Conservation (phyloP, 2,329 filamentous ascomycete species). For the Penicillium sp. region DNA sequence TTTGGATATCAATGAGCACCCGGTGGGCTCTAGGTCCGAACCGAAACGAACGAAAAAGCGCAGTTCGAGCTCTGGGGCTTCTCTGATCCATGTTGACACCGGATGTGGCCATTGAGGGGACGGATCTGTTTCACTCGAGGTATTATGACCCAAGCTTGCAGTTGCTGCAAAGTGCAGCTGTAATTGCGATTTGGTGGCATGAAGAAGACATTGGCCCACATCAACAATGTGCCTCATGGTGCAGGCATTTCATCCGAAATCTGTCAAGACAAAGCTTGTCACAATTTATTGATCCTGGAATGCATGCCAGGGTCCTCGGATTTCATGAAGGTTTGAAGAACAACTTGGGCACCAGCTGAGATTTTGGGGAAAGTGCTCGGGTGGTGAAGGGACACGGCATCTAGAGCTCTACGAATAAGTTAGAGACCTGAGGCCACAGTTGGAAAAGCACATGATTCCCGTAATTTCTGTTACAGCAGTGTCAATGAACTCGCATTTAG, state of each 20-base stretch:
- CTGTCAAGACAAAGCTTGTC: neutral
- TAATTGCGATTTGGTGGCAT: slow-evolving; percentile 12
- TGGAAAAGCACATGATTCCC: neutral
- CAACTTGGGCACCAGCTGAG: neutral
- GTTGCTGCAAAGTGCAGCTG: slow-evolving; percentile 23
- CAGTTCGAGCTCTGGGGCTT: slow-evolving; percentile 29
- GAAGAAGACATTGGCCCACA: slow-evolving; percentile 19
- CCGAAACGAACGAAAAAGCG: slow-evolving; percentile 23
- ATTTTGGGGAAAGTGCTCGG: neutral
- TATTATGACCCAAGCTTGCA: neutral
- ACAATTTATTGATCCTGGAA: neutral
- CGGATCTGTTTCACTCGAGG: neutral
- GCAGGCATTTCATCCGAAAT: neutral
- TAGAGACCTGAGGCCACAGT: neutral
- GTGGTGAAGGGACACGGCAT: neutral
- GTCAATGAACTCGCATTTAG: no score
- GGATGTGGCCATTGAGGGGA: slow-evolving; percentile 2
- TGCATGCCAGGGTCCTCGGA: neutral
- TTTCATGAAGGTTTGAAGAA: no score
- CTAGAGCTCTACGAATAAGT: neutral
- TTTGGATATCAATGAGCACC: slow-evolving; percentile 11
- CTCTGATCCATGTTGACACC: slow-evolving; percentile 28
- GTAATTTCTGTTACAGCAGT: no score
- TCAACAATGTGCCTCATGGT: slow-evolving; percentile 26
- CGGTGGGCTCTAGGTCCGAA: neutral